phyloP scores from a whole-genome alignment of 768 basidiomycete genomes.

The Lyophyllum decastes region DNA sequence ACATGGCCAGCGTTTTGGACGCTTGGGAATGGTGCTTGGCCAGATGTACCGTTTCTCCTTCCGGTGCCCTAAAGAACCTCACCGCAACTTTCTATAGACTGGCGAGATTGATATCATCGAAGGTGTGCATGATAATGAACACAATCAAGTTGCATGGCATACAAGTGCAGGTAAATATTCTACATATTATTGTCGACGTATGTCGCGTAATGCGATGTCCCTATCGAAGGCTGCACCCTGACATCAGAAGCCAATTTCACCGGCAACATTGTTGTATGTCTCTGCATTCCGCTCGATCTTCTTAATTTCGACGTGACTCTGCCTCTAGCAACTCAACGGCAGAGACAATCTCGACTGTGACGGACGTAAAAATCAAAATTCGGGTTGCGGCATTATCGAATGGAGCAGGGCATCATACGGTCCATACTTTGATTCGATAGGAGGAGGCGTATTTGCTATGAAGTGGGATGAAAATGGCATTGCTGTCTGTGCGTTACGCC shows the following conservation, averaged over 20 bases:
- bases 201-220: slow-evolving; percentile 1
- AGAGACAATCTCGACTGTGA: slow-evolving; percentile 56
- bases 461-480: slow-evolving; percentile 84
- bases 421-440: slow-evolving; percentile 73
- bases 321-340: slow-evolving; percentile 44
- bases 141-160: slow-evolving; percentile 86
- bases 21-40: slow-evolving; percentile 62
- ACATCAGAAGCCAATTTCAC: slow-evolving; percentile 58
- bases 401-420: slow-evolving; percentile 86
- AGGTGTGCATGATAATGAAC: slow-evolving; percentile 82
- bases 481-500: slow-evolving; percentile 62
- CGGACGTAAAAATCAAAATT: slow-evolving; percentile 52
- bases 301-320: not conserved
- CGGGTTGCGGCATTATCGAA: slow-evolving; percentile 79
- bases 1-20: slow-evolving; percentile 89
- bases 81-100: slow-evolving; percentile 38
- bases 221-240: slow-evolving; percentile 53
- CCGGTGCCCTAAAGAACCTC: not conserved
- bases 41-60: slow-evolving; percentile 46
- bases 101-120: slow-evolving; percentile 87
- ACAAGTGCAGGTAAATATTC: slow-evolving; percentile 55
- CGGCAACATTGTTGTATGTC: slow-evolving; percentile 61
- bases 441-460: slow-evolving; percentile 88
- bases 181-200: not conserved
- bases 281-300: not conserved